These are phyloP conservation scores for Entelexis paramagnoliae DNA, from an alignment of 1,139 yeast species.

Conservation along the genomic window DNA sequence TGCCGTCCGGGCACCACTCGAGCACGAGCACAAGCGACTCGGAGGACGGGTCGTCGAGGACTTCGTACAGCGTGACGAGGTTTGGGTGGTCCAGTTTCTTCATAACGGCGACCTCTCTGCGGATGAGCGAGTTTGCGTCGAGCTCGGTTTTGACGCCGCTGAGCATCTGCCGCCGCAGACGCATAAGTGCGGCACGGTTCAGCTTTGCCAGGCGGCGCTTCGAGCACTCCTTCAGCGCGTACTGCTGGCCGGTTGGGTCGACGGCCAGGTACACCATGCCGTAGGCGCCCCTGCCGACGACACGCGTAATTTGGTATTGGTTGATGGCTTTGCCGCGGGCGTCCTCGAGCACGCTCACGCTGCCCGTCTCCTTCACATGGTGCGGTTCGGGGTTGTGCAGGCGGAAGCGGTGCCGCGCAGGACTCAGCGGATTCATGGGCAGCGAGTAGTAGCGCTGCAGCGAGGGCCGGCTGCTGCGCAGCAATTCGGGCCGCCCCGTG, in stretches of 20 bases:
- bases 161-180: conserved; percentile 26
- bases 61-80: conserved; percentile 77
- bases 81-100: conserved; percentile 72
- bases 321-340: conserved; percentile 31
- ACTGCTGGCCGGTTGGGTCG: conserved; percentile 37
- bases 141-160: background rate
- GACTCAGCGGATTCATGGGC: conserved; percentile 30
- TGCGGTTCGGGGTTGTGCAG: conserved; percentile 31
- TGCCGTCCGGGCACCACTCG: conserved; percentile 55
- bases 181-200: conserved; percentile 36
- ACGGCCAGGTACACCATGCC: conserved; percentile 81
- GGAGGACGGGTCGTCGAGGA: conserved; percentile 58
- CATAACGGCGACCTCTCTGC: conserved; percentile 77
- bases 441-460: conserved; percentile 31
- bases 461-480: conserved; percentile 21
- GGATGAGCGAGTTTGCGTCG: conserved; percentile 30
- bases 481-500: background rate
- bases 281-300: conserved; percentile 80
- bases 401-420: conserved; percentile 34
- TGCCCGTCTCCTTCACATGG: conserved; percentile 34
- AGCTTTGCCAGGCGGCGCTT: conserved; percentile 37
- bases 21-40: conserved; percentile 62
- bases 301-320: conserved; percentile 49
- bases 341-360: conserved; percentile 31
- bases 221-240: conserved; percentile 63